phyloP scores from a whole-genome alignment of 371 early-diverging fungal species.

The Dinochytrium kinnereticum region DNA sequence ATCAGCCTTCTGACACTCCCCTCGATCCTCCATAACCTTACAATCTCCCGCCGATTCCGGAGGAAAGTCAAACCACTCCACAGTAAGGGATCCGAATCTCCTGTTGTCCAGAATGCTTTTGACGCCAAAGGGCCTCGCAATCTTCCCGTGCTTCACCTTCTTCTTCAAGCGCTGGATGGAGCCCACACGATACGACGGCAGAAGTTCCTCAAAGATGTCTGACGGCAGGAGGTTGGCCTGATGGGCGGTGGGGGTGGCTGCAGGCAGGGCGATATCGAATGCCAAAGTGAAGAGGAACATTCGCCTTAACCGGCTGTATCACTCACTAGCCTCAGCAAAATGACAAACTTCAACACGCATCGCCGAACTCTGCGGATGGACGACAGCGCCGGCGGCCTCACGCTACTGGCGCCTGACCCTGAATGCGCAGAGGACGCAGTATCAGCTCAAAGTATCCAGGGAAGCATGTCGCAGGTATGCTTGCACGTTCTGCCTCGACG shows the following conservation, averaged over 20 bases:
- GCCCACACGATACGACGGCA: conserved; percentile 29
- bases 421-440: background rate
- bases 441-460: background rate
- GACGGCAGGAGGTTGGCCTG: too few species aligned
- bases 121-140: background rate
- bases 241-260: too few species aligned
- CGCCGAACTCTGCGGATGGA: background rate
- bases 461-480: background rate
- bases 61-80: conserved; percentile 42
- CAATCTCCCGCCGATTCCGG: background rate
- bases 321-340: too few species aligned
- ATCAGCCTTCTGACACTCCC: background rate
- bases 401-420: background rate
- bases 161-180: conserved; percentile 11
- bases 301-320: too few species aligned
- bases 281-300: background rate
- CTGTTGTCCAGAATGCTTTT: background rate
- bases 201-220: conserved; percentile 31
- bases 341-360: background rate
- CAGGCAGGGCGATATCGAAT: conserved; percentile 1
- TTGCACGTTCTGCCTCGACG: background rate
- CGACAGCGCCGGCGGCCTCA: background rate
- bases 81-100: conserved; percentile 32
- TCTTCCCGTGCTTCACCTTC: background rate
- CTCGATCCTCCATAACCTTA: background rate